Evolutionary conservation across 1,284 basidiomycete species (phyloP).

Genomic region (Ganoderma leucocontextum): DNA sequence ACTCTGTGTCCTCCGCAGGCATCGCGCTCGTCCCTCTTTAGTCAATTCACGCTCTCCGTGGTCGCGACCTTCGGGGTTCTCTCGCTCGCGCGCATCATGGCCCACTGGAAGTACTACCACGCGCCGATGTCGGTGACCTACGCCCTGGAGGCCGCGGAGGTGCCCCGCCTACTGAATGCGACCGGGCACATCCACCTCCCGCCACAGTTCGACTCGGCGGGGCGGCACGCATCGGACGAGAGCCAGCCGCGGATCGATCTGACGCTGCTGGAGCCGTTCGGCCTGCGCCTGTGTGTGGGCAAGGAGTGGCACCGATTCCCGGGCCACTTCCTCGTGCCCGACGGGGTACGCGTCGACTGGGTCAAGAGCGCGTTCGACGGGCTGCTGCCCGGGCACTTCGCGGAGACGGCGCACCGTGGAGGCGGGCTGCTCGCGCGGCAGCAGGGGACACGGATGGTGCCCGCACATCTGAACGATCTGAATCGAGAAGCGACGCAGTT

Average conservation of each 20-base stretch:
- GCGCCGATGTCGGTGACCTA: slow-evolving; percentile 83
- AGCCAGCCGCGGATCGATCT: slow-evolving; percentile 75
- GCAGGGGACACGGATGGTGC: slow-evolving; percentile 70
- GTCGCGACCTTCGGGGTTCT: slow-evolving; percentile 72
- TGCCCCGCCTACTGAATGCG: slow-evolving; percentile 82
- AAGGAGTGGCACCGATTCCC: slow-evolving; percentile 99
- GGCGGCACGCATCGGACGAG: slow-evolving; percentile 42
- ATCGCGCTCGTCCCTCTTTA: slow-evolving; percentile 79
- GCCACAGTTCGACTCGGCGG: slow-evolving; percentile 44
- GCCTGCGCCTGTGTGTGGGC: slow-evolving; percentile 86
- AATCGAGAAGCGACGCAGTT: slow-evolving; percentile 84
- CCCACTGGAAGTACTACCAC: slow-evolving; percentile 90
- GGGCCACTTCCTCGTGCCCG: slow-evolving; percentile 88
- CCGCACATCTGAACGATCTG: slow-evolving; percentile 84
- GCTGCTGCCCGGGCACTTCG: slow-evolving; percentile 88
- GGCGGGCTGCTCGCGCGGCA: slow-evolving; percentile 64
- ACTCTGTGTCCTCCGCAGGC: slow-evolving; percentile 59
- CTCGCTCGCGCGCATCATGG: slow-evolving; percentile 83
- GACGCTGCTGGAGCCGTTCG: slow-evolving; percentile 72
- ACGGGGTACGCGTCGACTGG: slow-evolving; percentile 84
- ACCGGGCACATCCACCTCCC: slow-evolving; percentile 65
- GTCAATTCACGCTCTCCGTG: slow-evolving; percentile 76
- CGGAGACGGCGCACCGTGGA: slow-evolving; percentile 38
- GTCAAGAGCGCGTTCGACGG: slow-evolving; percentile 92
- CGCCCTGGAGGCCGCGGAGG: slow-evolving; percentile 80